phyloP scores from a whole-genome alignment of 2,329 filamentous ascomycete genomes.

The Fusarium chlamydosporum region DNA sequence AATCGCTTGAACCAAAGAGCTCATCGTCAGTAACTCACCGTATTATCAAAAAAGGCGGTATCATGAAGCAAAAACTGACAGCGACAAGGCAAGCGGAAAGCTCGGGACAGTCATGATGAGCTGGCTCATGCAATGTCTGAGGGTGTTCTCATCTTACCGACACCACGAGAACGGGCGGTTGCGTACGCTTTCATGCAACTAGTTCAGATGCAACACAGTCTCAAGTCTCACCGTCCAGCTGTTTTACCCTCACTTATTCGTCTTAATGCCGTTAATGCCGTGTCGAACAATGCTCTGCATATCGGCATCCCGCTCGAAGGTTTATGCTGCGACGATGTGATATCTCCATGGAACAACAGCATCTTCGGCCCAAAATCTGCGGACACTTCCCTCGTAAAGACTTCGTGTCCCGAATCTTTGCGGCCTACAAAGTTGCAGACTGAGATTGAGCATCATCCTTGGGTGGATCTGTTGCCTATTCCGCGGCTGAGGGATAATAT shows the following conservation, averaged over 20 bases:
- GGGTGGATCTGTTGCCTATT: slow-evolving; percentile 45
- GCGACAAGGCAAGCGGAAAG: slow-evolving; percentile 35
- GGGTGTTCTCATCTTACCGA: slow-evolving; percentile 19
- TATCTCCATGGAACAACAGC: slow-evolving; percentile 43
- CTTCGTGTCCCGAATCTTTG: slow-evolving; percentile 30
- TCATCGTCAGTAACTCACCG: slow-evolving; percentile 38
- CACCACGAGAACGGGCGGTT: slow-evolving; percentile 25
- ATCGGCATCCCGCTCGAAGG: slow-evolving; percentile 37
- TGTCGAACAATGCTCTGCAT: slow-evolving; percentile 35
- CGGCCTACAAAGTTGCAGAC: slow-evolving; percentile 39
- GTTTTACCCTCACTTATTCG: slow-evolving; percentile 43
- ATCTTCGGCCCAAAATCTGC: neutral
- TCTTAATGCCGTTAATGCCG: slow-evolving; percentile 44
- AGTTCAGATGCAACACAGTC: slow-evolving; percentile 40
- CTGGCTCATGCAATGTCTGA: slow-evolving; percentile 1
- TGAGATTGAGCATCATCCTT: slow-evolving; percentile 41
- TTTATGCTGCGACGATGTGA: slow-evolving; percentile 40
- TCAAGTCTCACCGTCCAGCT: slow-evolving; percentile 28
- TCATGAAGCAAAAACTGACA: slow-evolving; percentile 11
- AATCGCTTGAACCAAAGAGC: slow-evolving; percentile 48
- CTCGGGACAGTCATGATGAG: slow-evolving; percentile 14
- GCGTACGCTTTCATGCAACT: slow-evolving; percentile 42
- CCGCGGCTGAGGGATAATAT: slow-evolving; percentile 45
- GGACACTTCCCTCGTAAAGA: neutral
- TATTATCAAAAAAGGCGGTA: slow-evolving; percentile 1